Conservation (phyloP, 1,139 yeast genomes). For the Hansenula sp. region DNA sequence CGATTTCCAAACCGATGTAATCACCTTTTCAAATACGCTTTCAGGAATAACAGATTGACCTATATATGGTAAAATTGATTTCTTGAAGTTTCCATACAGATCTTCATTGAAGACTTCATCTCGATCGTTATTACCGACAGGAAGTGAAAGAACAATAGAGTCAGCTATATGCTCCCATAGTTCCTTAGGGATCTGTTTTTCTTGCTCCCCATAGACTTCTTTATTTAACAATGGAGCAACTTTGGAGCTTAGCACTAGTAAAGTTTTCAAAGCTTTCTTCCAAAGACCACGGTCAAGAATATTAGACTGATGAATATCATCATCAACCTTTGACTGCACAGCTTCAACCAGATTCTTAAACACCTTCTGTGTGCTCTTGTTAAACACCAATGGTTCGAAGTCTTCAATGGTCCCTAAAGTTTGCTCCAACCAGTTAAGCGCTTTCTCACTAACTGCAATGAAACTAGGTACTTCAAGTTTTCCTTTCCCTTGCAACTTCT, state of each 20-base stretch:
- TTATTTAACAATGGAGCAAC: slow-evolving; percentile 19
- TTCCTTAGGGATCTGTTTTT: slow-evolving; percentile 19
- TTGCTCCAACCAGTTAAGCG: slow-evolving; percentile 38
- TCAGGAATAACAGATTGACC: slow-evolving; percentile 24
- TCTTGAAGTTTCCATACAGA: slow-evolving; percentile 41
- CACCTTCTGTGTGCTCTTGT: slow-evolving; percentile 21
- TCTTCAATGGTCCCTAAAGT: slow-evolving; percentile 32
- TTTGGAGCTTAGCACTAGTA: slow-evolving; percentile 23
- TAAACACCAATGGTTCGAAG: slow-evolving; percentile 35
- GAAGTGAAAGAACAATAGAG: slow-evolving; percentile 39
- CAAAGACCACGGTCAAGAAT: slow-evolving; percentile 26
- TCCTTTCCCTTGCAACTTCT: slow-evolving; percentile 25
- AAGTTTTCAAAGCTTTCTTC: slow-evolving; percentile 26
- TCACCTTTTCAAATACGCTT: slow-evolving; percentile 36
- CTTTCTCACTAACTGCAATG: slow-evolving; percentile 52
- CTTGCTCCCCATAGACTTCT: slow-evolving; percentile 18
- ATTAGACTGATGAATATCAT: slow-evolving; percentile 25
- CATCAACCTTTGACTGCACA: slow-evolving; percentile 33
- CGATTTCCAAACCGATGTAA: slow-evolving; percentile 39
- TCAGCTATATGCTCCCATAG: slow-evolving; percentile 46
- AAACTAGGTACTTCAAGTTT: slow-evolving; percentile 54
- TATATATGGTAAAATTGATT: slow-evolving; percentile 37
- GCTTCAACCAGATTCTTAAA: slow-evolving; percentile 31
- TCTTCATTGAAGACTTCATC: slow-evolving; percentile 46
- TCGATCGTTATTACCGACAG: slow-evolving; percentile 22